These are phyloP conservation scores for Dactylonectria estremocensis DNA, from an alignment of 2,329 filamentous ascomycete genomes.

Conservation along the genomic window DNA sequence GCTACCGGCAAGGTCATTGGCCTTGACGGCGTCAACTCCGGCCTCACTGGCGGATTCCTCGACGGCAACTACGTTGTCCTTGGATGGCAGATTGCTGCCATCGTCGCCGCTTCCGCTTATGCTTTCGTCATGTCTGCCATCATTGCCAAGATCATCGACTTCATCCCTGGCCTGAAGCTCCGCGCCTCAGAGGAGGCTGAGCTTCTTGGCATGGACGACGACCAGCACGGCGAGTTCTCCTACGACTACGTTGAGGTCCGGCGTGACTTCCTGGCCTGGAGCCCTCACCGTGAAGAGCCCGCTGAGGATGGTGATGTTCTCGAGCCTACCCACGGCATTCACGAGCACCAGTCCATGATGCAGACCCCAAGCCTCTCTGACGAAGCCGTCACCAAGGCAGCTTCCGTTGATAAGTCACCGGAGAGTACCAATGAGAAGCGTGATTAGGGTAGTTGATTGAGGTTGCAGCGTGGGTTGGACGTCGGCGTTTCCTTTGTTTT, in stretches of 20 bases:
- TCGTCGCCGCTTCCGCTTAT: constrained; percentile 76
- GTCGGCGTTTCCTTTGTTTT: constrained; percentile 23
- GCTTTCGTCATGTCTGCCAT: constrained; percentile 81
- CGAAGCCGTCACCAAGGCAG: constrained; percentile 42
- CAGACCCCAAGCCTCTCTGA: constrained; percentile 50
- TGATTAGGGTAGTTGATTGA: constrained; percentile 20
- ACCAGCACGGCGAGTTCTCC: constrained; percentile 91
- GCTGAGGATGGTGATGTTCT: constrained; percentile 71
- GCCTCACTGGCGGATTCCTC: constrained; percentile 78
- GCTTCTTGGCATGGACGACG: constrained; percentile 89
- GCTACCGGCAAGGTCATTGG: constrained; percentile 79
- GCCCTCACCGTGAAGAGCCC: constrained; percentile 79
- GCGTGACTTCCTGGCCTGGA: constrained; percentile 91
- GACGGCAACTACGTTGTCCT: constrained; percentile 82
- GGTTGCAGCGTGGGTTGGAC: constrained; percentile 23
- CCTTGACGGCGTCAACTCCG: constrained; percentile 83
- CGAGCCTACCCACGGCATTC: constrained; percentile 79
- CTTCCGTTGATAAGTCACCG: constrained; percentile 38
- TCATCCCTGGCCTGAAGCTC: constrained; percentile 83
- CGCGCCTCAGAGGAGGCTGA: constrained; percentile 87
- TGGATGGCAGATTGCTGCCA: constrained; percentile 86
- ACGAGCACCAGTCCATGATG: constrained; percentile 69
- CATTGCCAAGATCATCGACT: constrained; percentile 82
- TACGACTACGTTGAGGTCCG: constrained; percentile 94
- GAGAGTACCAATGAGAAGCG: constrained; percentile 35